These are phyloP conservation scores for Cardiospermum halicacabum DNA, from an alignment of 345 rosid species.

Conservation along the genomic window DNA sequence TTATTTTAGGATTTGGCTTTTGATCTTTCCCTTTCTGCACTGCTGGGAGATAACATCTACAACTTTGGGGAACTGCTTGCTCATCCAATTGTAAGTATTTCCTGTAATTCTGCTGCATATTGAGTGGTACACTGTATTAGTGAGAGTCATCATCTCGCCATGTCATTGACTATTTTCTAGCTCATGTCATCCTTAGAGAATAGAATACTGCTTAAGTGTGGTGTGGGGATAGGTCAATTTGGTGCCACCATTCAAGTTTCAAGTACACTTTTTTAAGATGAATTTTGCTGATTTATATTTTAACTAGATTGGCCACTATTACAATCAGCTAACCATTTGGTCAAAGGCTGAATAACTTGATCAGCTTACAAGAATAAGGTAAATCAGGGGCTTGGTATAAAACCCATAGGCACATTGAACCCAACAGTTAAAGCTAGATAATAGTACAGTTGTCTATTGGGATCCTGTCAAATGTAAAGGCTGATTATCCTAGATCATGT, in stretches of 20 bases:
- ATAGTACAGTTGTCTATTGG: background rate
- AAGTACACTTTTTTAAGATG: background rate
- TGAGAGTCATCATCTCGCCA: background rate
- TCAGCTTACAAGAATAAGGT: background rate
- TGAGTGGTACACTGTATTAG: no score
- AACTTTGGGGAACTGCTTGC: constrained; percentile 98
- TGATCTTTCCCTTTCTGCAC: constrained; percentile 94
- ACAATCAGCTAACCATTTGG: background rate
- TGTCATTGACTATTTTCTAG: no score
- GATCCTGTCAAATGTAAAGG: background rate
- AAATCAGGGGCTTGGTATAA: background rate
- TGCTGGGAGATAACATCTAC: constrained; percentile 97
- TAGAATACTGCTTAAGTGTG: background rate
- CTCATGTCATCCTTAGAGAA: background rate
- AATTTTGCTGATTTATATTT: background rate
- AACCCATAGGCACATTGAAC: background rate
- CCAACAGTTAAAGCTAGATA: no score
- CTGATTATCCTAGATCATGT: no score
- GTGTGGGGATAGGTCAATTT: background rate
- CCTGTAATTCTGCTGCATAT: background rate
- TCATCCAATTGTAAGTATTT: constrained; percentile 88
- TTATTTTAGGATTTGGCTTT: constrained; percentile 87
- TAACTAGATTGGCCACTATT: background rate
- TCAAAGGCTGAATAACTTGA: background rate
- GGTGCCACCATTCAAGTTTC: background rate